Evolutionary conservation across 805 yeast species (phyloP).

Genomic region (Candida awuae): DNA sequence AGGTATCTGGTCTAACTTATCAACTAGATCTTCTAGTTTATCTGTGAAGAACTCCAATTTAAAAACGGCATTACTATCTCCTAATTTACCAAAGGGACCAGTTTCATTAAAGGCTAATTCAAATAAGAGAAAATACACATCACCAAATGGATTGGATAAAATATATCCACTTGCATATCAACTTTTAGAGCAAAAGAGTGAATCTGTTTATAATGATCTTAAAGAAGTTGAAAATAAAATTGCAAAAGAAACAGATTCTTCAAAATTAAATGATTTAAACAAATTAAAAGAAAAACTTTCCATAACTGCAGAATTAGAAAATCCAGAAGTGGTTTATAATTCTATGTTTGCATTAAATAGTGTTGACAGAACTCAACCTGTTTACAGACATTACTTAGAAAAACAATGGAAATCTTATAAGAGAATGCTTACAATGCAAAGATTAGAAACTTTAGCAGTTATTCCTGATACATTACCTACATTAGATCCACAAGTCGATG

Average conservation of each 20-base stretch:
- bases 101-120: conserved; percentile 37
- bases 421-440: conserved; percentile 80
- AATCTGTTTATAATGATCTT: conserved; percentile 32
- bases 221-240: conserved; percentile 29
- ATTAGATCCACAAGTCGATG: conserved; percentile 69
- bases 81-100: conserved; percentile 41
- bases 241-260: conserved; percentile 16
- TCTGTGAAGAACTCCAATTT: conserved; percentile 23
- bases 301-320: conserved; percentile 58
- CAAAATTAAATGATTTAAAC: conserved; percentile 13
- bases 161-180: conserved; percentile 66
- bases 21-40: conserved; percentile 27
- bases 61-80: conserved; percentile 25
- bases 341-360: conserved; percentile 38
- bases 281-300: conserved; percentile 29
- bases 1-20: conserved; percentile 32
- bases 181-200: conserved; percentile 42
- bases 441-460: conserved; percentile 74
- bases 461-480: conserved; percentile 95
- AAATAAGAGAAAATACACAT: conserved; percentile 44
- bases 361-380: conserved; percentile 66
- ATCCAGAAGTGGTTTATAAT: conserved; percentile 82
- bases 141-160: conserved; percentile 64
- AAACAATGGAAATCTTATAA: conserved; percentile 66
- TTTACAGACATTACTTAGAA: conserved; percentile 63